phyloP scores from a whole-genome alignment of 2,329 filamentous ascomycete species.

The Venturiaceae sp. region DNA sequence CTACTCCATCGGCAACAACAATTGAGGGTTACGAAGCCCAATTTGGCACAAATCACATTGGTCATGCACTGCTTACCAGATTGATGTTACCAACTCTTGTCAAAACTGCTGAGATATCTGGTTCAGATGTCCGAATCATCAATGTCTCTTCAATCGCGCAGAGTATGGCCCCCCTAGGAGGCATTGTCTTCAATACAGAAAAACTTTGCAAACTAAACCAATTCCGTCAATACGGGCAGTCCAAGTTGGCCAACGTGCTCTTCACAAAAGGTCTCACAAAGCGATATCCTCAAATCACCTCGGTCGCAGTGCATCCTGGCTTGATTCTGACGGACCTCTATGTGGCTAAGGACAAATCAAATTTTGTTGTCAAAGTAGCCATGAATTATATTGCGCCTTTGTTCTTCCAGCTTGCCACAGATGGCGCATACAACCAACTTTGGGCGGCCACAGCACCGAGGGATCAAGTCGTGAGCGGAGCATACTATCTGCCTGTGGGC shows the following conservation, averaged over 20 bases:
- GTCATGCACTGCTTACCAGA: slow-evolving; percentile 10
- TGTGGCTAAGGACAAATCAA: not conserved
- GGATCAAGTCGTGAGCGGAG: slow-evolving; percentile 28
- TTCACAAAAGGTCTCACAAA: slow-evolving; percentile 32
- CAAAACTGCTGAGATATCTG: slow-evolving; percentile 2
- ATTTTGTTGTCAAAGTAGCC: not conserved
- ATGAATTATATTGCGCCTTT: not conserved
- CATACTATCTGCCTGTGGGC: slow-evolving; percentile 30
- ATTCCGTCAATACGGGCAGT: slow-evolving; percentile 33
- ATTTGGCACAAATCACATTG: slow-evolving; percentile 12
- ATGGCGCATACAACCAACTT: slow-evolving; percentile 31
- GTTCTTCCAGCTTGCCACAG: slow-evolving; percentile 11
- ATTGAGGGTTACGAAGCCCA: slow-evolving; percentile 10
- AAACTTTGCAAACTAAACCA: not conserved
- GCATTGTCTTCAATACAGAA: not conserved
- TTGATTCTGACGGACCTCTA: slow-evolving; percentile 36
- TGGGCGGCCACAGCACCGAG: slow-evolving; percentile 28
- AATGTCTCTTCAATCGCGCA: slow-evolving; percentile 7
- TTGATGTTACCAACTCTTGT: slow-evolving; percentile 6
- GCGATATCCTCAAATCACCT: slow-evolving; percentile 35
- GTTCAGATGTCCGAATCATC: slow-evolving; percentile 9
- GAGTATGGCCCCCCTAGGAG: not conserved
- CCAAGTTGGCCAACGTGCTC: slow-evolving; percentile 42
- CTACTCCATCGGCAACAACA: slow-evolving; percentile 2
- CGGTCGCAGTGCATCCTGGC: slow-evolving; percentile 39